phyloP scores from a whole-genome alignment of 2,329 filamentous ascomycete species.

The Diplodia sapinea region DNA sequence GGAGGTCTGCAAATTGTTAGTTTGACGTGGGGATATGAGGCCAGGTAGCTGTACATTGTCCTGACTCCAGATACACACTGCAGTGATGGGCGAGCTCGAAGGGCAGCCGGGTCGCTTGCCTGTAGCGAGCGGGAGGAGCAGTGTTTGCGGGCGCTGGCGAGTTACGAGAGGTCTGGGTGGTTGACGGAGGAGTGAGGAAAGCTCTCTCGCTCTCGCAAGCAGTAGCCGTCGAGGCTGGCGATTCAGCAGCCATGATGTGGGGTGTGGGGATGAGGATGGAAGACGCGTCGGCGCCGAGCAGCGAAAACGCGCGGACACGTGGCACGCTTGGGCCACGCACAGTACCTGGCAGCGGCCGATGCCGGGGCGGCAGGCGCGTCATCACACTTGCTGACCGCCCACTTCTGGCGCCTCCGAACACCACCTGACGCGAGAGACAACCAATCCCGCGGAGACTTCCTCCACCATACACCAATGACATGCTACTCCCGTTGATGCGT shows the following conservation, averaged over 20 bases:
- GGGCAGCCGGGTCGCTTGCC: conserved; percentile 42
- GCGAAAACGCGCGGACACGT: conserved; percentile 24
- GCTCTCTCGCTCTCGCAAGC: conserved; percentile 17
- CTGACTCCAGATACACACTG: conserved; percentile 45
- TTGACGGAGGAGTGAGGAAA: conserved; percentile 21
- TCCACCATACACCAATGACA: conserved; percentile 1
- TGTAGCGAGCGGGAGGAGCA: conserved; percentile 30
- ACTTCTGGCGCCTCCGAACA: conserved; percentile 10
- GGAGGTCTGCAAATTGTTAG: conserved; percentile 38
- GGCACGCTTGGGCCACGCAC: not conserved
- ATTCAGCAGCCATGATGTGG: conserved; percentile 23
- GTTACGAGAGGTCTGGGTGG: conserved; percentile 6
- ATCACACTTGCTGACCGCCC: conserved; percentile 14
- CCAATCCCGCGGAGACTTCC: conserved; percentile 17
- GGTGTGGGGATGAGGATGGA: conserved; percentile 15
- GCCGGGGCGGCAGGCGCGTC: conserved; percentile 7
- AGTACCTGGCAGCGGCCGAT: conserved; percentile 5
- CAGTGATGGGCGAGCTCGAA: conserved; percentile 47
- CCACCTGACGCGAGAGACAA: conserved; percentile 8
- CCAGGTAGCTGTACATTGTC: conserved; percentile 39
- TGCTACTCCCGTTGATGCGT: not conserved
- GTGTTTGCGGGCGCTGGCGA: not conserved
- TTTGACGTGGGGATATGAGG: not conserved
- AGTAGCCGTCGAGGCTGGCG: conserved; percentile 20
- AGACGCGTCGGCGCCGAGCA: conserved; percentile 18